Evolutionary conservation across 2,329 filamentous ascomycete species (phyloP).

Genomic region (Dactylellina haptotyla): DNA sequence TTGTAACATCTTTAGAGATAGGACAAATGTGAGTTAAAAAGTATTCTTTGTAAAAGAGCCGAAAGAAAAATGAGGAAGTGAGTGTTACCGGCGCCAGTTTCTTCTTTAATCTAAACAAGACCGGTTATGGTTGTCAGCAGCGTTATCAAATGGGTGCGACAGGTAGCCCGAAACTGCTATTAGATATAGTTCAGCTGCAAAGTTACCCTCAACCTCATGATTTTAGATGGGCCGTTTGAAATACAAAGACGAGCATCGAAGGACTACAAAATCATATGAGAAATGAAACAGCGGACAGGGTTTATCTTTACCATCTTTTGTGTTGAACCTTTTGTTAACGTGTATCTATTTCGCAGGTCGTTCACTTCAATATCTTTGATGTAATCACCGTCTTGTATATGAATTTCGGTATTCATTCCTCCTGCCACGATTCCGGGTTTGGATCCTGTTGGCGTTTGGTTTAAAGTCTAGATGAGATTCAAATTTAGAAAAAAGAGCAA

Average conservation of each 20-base stretch:
- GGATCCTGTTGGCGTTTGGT: slow-evolving; percentile 60
- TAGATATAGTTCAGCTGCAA: slow-evolving; percentile 76
- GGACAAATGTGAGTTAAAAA: slow-evolving; percentile 70
- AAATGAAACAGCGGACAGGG: slow-evolving; percentile 66
- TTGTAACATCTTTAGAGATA: slow-evolving; percentile 88
- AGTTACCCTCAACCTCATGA: slow-evolving; percentile 67
- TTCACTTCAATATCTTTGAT: slow-evolving; percentile 99
- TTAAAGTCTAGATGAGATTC: slow-evolving; percentile 65
- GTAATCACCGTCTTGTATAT: slow-evolving; percentile 94
- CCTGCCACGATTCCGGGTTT: slow-evolving; percentile 56
- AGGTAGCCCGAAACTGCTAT: slow-evolving; percentile 67
- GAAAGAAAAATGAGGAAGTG: slow-evolving; percentile 66
- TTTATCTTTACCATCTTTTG: slow-evolving; percentile 94
- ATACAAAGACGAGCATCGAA: not conserved
- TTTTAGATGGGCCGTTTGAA: slow-evolving; percentile 9
- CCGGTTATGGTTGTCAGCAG: slow-evolving; percentile 62
- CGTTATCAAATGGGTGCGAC: slow-evolving; percentile 48
- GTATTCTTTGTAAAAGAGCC: slow-evolving; percentile 66
- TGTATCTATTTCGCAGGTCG: slow-evolving; percentile 94
- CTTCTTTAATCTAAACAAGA: slow-evolving; percentile 98
- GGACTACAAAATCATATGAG: slow-evolving; percentile 61
- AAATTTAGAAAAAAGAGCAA: not conserved
- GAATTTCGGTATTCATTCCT: slow-evolving; percentile 84
- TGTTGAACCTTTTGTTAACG: slow-evolving; percentile 93
- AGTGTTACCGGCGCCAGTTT: slow-evolving; percentile 98